Evolutionary conservation across 2,329 filamentous ascomycete genomes (phyloP).

Genomic region (Acrocalymma vagum): DNA sequence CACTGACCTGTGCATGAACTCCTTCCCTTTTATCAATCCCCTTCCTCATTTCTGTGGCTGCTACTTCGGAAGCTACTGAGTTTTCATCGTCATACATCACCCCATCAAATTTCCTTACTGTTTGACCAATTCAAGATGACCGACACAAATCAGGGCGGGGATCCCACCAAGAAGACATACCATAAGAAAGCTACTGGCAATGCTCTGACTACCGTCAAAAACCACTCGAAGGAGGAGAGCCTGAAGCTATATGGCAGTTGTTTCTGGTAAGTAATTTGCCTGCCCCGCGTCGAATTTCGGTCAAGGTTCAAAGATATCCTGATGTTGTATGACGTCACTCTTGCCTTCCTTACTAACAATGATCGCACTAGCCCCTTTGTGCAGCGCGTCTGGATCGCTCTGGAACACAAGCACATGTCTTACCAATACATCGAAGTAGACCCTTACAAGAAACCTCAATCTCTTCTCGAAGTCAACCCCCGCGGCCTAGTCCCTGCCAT

Average conservation of each 20-base stretch:
- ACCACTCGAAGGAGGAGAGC: constrained; percentile 73
- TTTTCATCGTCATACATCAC: constrained; percentile 1
- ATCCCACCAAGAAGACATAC: constrained; percentile 69
- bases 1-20: no score
- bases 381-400: constrained; percentile 87
- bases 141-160: constrained; percentile 56
- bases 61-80: no score
- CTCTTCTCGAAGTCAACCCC: constrained; percentile 78
- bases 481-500: constrained; percentile 79
- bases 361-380: constrained; percentile 72
- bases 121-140: constrained; percentile 49
- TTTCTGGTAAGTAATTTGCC: constrained; percentile 76
- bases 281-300: no score
- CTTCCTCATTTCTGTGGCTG: no score
- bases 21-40: no score
- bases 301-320: constrained; percentile 1
- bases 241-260: constrained; percentile 84
- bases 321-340: constrained; percentile 19
- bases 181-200: constrained; percentile 76
- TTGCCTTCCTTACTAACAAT: constrained; percentile 17
- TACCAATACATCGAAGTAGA: constrained; percentile 92
- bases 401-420: constrained; percentile 78
- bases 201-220: constrained; percentile 73
- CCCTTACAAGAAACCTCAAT: constrained; percentile 76
- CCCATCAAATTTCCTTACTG: neutral